These are phyloP conservation scores for Collybia sordida DNA, from an alignment of 768 basidiomycete species.

Conservation along the genomic window DNA sequence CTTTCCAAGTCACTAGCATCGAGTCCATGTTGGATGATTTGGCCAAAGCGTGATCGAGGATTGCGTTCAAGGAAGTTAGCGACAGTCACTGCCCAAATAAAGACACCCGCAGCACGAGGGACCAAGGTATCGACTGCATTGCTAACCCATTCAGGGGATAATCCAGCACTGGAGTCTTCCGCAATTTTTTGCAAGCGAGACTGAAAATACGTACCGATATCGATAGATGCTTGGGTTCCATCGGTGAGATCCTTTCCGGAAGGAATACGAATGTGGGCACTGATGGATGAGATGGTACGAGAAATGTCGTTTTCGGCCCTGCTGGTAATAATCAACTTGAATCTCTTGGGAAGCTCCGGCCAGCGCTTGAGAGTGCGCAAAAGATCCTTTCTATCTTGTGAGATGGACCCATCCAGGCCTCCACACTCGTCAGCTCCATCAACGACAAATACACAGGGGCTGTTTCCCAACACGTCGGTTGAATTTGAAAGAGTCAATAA, in stretches of 20 bases:
- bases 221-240: constrained; percentile 13
- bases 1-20: too few relatives aligned
- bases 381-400: constrained; percentile 14
- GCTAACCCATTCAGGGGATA: constrained; percentile 17
- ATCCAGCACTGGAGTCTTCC: constrained; percentile 7
- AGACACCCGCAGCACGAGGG: constrained; percentile 25
- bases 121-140: constrained; percentile 16
- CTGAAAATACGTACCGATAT: constrained; percentile 21
- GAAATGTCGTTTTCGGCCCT: constrained; percentile 16
- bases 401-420: constrained; percentile 10
- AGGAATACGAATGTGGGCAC: constrained; percentile 13
- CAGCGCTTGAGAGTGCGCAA: constrained; percentile 20
- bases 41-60: too few relatives aligned
- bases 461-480: constrained; percentile 1
- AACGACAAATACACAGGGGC: constrained; percentile 20
- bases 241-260: constrained; percentile 14
- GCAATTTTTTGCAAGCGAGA: constrained; percentile 13
- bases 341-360: constrained; percentile 12
- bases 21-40: too few relatives aligned
- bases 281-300: constrained; percentile 8
- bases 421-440: constrained; percentile 32
- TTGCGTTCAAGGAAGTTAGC: constrained; percentile 16
- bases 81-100: constrained; percentile 26
- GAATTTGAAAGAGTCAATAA: constrained; percentile 9
- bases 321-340: constrained; percentile 26